phyloP scores from a whole-genome alignment of 2,329 filamentous ascomycete species.

The Atkinsonella hypoxylon region DNA sequence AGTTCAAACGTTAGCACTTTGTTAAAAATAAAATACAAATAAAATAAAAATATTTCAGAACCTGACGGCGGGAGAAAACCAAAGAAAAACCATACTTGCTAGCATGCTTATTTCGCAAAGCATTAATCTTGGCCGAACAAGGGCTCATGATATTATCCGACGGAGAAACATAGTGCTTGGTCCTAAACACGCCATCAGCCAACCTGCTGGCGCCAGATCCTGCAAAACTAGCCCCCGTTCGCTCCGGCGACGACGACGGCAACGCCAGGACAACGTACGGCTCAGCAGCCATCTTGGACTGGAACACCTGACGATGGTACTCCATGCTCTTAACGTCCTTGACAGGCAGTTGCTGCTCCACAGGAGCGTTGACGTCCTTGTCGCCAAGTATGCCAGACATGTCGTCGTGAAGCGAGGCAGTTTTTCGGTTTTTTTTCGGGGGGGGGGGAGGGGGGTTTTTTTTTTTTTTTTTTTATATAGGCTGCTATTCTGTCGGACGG shows the following conservation, averaged over 20 bases:
- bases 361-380: constrained; percentile 52
- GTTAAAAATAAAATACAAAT: too few species aligned
- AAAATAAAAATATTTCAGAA: too few species aligned
- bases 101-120: constrained; percentile 69
- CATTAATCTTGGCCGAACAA: constrained; percentile 70
- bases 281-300: constrained; percentile 57
- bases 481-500: not conserved
- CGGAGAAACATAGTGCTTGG: constrained; percentile 54
- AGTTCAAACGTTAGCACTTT: not conserved
- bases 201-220: not conserved
- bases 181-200: constrained; percentile 5
- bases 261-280: constrained; percentile 36
- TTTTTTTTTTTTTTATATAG: too few species aligned
- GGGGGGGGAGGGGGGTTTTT: too few species aligned
- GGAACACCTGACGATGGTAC: constrained; percentile 64
- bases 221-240: not conserved
- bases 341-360: constrained; percentile 20
- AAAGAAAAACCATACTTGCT: constrained; percentile 48
- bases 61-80: too few species aligned
- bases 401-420: not conserved
- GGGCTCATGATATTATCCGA: constrained; percentile 87
- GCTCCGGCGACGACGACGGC: too few species aligned
- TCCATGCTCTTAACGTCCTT: constrained; percentile 57
- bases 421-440: not conserved
- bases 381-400: constrained; percentile 52